Percentiles rank a stretch among this genome's conserved stretches.
Conservation (phyloP, 345 rosid genomes). For the Pugionium dolabratum region DNA sequence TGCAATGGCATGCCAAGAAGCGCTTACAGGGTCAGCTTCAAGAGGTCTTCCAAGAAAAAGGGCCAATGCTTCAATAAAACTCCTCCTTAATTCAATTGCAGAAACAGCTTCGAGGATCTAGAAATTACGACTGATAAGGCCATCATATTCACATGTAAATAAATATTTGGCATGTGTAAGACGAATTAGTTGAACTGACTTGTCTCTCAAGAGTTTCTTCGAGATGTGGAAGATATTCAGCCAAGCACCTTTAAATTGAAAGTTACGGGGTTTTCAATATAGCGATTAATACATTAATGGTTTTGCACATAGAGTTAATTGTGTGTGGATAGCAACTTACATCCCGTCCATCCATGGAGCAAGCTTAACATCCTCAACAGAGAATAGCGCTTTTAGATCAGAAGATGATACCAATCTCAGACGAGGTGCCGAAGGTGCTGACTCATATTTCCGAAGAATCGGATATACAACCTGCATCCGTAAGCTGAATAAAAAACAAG, state of each 20-base stretch:
- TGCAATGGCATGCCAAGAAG: constrained; percentile 13
- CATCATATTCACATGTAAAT: not conserved
- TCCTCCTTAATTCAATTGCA: constrained; percentile 64
- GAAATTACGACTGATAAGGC: constrained; percentile 18
- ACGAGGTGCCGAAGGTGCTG: constrained; percentile 82
- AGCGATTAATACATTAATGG: not conserved
- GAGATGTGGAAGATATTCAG: constrained; percentile 96
- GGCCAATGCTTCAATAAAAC: constrained; percentile 71
- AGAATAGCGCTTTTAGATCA: constrained; percentile 66
- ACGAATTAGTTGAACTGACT: constrained; percentile 46
- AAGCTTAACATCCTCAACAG: constrained; percentile 89
- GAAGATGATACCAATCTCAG: constrained; percentile 68
- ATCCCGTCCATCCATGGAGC: constrained; percentile 90
- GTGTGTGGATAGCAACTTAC: constrained; percentile 47
- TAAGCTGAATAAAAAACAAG: not conserved
- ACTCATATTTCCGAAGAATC: constrained; percentile 63
- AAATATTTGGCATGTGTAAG: not conserved
- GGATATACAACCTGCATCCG: constrained; percentile 78
- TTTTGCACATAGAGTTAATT: constrained; percentile 21
- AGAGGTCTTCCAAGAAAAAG: constrained; percentile 78
- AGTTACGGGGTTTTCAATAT: not conserved
- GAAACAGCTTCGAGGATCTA: constrained; percentile 77
- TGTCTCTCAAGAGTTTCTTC: constrained; percentile 84
- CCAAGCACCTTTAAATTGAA: constrained; percentile 81
- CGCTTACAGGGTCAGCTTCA: constrained; percentile 86